Base-by-base conservation (phyloP, 805 yeast species). In the Metschnikowia hibisci region DNA sequence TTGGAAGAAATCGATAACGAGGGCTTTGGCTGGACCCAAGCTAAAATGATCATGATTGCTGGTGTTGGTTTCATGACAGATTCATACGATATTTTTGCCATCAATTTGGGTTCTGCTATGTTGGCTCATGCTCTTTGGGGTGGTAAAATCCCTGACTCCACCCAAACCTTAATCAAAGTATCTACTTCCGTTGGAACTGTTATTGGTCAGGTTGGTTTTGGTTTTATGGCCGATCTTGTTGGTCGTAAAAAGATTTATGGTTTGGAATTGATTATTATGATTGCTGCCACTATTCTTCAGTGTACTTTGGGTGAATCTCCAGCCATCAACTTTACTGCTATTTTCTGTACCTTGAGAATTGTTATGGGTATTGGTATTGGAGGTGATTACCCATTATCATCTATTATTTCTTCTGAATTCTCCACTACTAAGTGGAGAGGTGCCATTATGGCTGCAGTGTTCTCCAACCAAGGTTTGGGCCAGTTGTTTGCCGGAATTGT, bases 401-500 rank as follows among this genome's bases (percentile, higher is more conserved):
- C 96, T n/a, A 84, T 88, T 64, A 88, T 88, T 53, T 84, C 96
- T 8, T 83, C 96, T 45, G 96, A 88, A 73, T 88, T 88, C 60
- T 78, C 96, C 22, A 87, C 96, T 46, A 88, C 96, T 53, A 87
- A 85, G 67, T 88, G 96, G 95, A 86, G 96, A 81, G 96, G 96
- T 77, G 96, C 96, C 52, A 87, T 87, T 57, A 88, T 88, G 96
- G 89, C 87, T 61, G 95, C 96, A 23, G 96, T 88, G 44, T 90
- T 90, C 67, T 91, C 96, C 45, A 89, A 89, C 74, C 97, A 90
- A 73, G 97, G 96, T 68, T 80, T 93, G 82, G 97, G 97, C 66
- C 96, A 90, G 73, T 77, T 89, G 48, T 60, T 81, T 14, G 96
- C 88, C 47, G 96, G 91, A 79, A 73, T 88, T 52, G 86, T 88